A percentile compares a stretch with the other conserved stretches of the same genome.
Evolutionary conservation across 768 basidiomycete genomes (phyloP).

Genomic region (Austroboletus festivus): DNA sequence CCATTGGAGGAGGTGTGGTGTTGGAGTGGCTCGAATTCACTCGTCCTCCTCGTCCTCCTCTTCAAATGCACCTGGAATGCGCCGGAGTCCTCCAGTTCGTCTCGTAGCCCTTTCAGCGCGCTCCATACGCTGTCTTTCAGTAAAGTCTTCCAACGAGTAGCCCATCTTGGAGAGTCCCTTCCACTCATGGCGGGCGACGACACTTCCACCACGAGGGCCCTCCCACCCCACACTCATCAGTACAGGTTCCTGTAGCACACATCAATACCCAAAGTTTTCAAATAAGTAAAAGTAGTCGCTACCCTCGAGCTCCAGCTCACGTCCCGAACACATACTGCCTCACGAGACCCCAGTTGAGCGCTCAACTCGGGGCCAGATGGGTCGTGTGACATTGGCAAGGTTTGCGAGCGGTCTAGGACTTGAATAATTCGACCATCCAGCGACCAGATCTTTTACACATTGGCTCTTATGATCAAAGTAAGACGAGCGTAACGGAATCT

Average conservation of each 20-base stretch:
- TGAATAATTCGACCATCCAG: constrained; percentile 86
- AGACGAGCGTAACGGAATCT: constrained; percentile 1
- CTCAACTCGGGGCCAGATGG: constrained; percentile 61
- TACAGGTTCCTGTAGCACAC: constrained; percentile 63
- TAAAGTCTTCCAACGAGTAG: constrained; percentile 69
- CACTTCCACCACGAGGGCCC: constrained; percentile 57
- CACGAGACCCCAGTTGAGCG: constrained; percentile 25
- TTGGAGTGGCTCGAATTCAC: too few species aligned
- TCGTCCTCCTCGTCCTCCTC: constrained; percentile 18
- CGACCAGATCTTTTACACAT: constrained; percentile 88
- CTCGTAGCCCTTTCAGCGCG: constrained; percentile 18
- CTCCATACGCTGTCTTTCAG: constrained; percentile 50
- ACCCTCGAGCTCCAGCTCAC: constrained; percentile 93
- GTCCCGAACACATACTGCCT: constrained; percentile 73
- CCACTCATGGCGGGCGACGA: constrained; percentile 93
- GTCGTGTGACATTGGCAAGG: constrained; percentile 66
- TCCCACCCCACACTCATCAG: constrained; percentile 94
- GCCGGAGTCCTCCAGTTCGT: constrained; percentile 10
- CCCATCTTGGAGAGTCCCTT: constrained; percentile 80
- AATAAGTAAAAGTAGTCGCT: constrained; percentile 3
- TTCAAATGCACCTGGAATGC: constrained; percentile 29
- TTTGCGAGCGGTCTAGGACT: constrained; percentile 75
- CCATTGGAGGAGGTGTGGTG: too few species aligned
- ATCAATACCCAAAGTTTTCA: constrained; percentile 4
- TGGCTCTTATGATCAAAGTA: background rate